Conservation (phyloP, 2,329 filamentous ascomycete species). For the Gnomoniopsis sp. region DNA sequence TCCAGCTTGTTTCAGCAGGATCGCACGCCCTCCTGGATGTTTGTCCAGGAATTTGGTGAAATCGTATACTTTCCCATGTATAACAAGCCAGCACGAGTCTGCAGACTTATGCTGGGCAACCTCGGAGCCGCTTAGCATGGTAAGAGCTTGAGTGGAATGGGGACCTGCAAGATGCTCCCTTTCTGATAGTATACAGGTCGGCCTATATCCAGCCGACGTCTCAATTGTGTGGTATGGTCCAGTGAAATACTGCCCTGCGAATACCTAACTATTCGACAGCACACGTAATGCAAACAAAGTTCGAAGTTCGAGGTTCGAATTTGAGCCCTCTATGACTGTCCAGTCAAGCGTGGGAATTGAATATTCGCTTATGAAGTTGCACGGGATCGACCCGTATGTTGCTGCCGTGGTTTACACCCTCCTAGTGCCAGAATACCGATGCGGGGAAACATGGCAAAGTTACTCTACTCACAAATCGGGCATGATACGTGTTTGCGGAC, state of each 20-base stretch:
- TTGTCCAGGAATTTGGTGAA: slow-evolving; percentile 33
- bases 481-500: no score
- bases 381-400: no score
- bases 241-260: neutral
- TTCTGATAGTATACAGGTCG: neutral
- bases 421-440: no score
- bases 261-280: neutral
- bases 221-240: no score
- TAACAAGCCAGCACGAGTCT: slow-evolving; percentile 36
- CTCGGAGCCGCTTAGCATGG: slow-evolving; percentile 28
- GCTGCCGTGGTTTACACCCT: no score
- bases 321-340: no score
- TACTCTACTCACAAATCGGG: no score
- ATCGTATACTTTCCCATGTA: slow-evolving; percentile 32
- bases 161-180: no score
- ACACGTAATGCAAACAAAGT: neutral
- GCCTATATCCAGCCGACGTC: neutral
- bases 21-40: slow-evolving; percentile 29
- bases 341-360: no score
- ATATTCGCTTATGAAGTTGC: no score
- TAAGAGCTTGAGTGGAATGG: neutral
- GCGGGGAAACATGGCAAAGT: no score
- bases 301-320: neutral
- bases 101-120: slow-evolving; percentile 31
- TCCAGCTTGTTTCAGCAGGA: slow-evolving; percentile 28